Evolutionary conservation across 2,329 filamentous ascomycete genomes (phyloP), one percentile per base, ranked within the genome.

Genomic region (Phaeophleospora eucalypticola): DNA sequence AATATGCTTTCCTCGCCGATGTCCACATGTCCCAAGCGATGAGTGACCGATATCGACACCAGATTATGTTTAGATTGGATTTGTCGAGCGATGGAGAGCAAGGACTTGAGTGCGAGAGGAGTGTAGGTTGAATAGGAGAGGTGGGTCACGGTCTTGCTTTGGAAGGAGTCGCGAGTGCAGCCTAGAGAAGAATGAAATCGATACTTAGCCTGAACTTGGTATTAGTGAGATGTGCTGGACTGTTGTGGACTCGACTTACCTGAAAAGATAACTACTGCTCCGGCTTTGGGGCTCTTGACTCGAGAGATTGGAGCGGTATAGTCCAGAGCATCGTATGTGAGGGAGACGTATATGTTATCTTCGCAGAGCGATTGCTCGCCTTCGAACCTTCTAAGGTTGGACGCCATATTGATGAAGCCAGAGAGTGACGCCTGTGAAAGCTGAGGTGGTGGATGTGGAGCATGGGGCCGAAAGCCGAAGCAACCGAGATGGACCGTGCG

Each of bases 1-100:
- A 94, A 71, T 51, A 98, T 91, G 64, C 88, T 95, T 71, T 96
- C 90, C 68, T 96, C 88, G n/a, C 83, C 86, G 45, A 97, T 84
- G 2, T 88, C 87, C 14, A 96, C 91, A 16, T 81, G 77, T 0
- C 93, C 93, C 3, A 97, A 75, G 3, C 91, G 81, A 70, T 97
- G 93, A 12, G 86, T 76, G 66, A 97, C 86, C 41, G 85, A 82
- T 48, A 97, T 82, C 6, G 81, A 85, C 32, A 80, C 78, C 15
- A 95, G 77, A 1, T 67, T 70, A 65, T 95, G 82, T 56, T 81
- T 82, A 9, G 68, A 61, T 14, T 69, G 67, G 3, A 90, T 68
- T 3, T 73, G 66, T 4, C 72, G 69, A 34, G 81, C 81, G 58
- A 93, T 88, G 16, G 67, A 62, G 36, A 82, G 71, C 71, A 93